These are phyloP conservation scores for Termitomyces sp. DNA, from an alignment of 768 basidiomycete genomes.

Conservation along the genomic window DNA sequence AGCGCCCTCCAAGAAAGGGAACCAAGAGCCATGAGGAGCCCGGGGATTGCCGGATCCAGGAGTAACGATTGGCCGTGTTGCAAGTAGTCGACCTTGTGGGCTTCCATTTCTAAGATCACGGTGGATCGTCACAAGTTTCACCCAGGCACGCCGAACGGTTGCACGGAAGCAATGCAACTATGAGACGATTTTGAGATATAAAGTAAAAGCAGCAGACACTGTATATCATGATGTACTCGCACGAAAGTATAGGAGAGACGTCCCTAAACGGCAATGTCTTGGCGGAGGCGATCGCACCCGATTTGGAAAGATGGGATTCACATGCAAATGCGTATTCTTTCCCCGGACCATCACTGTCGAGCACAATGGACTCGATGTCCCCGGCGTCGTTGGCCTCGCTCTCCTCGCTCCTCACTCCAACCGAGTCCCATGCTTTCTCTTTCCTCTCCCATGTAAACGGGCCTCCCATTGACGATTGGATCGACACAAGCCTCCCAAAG, in stretches of 20 bases:
- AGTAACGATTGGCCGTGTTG: background rate
- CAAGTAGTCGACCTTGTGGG: background rate
- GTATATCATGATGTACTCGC: background rate
- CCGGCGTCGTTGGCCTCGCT: constrained; percentile 13
- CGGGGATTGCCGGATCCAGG: background rate
- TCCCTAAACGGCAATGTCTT: background rate
- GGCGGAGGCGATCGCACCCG: constrained; percentile 5
- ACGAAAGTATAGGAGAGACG: background rate
- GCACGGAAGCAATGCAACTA: background rate
- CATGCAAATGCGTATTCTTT: constrained; percentile 7
- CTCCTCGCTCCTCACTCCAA: constrained; percentile 52
- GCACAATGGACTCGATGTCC: constrained; percentile 13
- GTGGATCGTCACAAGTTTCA: background rate
- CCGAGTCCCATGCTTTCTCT: constrained; percentile 62
- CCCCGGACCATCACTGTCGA: constrained; percentile 8
- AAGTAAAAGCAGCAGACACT: background rate
- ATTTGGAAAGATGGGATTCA: constrained; percentile 14
- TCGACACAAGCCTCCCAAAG: constrained; percentile 37
- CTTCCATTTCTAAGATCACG: background rate
- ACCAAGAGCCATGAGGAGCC: background rate
- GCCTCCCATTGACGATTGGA: constrained; percentile 36
- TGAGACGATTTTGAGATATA: background rate
- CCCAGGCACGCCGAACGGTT: background rate
- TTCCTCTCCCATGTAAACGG: constrained; percentile 55
- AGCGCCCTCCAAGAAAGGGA: background rate